Evolutionary conservation across 805 yeast genomes (phyloP), one percentile per base, ranked within the genome.

Genomic region (Ogataea methylovora): DNA sequence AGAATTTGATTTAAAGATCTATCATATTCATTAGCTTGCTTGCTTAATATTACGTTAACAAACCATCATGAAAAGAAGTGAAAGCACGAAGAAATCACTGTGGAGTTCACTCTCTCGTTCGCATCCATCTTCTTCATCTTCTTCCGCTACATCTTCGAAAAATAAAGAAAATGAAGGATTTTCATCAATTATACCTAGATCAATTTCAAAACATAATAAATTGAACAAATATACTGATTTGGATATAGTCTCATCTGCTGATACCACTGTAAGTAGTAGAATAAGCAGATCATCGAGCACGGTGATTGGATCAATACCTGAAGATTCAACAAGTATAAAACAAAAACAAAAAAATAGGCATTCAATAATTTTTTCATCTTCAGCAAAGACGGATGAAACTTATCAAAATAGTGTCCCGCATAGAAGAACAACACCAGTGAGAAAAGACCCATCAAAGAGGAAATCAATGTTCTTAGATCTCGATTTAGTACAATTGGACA

Each of bases 31-130:
- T n/a, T n/a, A n/a, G n/a, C n/a, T n/a, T n/a, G n/a, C n/a, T n/a
- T n/a, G n/a, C n/a, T n/a, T n/a, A n/a, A n/a, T n/a, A n/a, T n/a
- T n/a, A n/a, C n/a, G n/a, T n/a, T 10, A 23, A 12, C 5, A 8
- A 7, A 5, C 27, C 15, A 16, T 17, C 5, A 32, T 32, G 34
- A 32, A 24, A 12, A 5, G 34, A 14, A 32, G 34, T 27, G 34
- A 32, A 15, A 27, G 30, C 30, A 25, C 34, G 13, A 32, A 20
- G 18, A 25, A 12, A 14, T 32, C 34, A 3, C 28, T 32, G 3
- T 32, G 34, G 34, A 21, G 34, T 13, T 19, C 34, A 8, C 12
- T 32, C 3, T 28, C 8, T 17, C 30, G 6, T 11, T 19, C 29
- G 18, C 8, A 16, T 14, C 14, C 18, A 8, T 8, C 30, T 16